Evolutionary conservation across 768 basidiomycete species (phyloP), one percentile per base, ranked within the genome.

Genomic region (Kwoniella botswanensis): DNA sequence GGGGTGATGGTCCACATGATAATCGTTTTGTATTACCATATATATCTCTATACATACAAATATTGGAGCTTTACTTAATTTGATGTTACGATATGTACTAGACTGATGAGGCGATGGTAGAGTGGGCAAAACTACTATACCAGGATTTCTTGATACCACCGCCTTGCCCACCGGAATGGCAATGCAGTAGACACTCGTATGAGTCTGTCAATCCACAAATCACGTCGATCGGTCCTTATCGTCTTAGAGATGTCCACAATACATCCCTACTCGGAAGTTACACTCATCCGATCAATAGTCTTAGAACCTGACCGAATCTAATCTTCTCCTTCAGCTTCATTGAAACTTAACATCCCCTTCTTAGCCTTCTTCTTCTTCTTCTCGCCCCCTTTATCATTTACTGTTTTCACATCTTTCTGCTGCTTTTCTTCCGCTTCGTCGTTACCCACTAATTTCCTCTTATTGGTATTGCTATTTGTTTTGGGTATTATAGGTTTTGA

Each of bases 271-370:
- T 35, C 35, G 35, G 35, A 35, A 35, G 35, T 35, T 35, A 35
- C 35, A 35, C 35, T 35, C 35, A 35, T 35, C 35, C 7, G 35
- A 35, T 35, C 35, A 22, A 68, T 21, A 50, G 7, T 46, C n/a
- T 26, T 46, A 35, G 35, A n/a, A 13, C 22, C 44, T 22, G n/a
- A 63, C 3, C 24, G 17, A 29, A 41, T 17, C 29, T 67, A 64
- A 5, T 55, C 46, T 44, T 81, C 82, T 55, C 82, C 83, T 43
- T 80, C 77, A 4, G 72, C 76, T 50, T 84, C 82, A 43, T 83
- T 76, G 57, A 85, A 85, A 66, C 83, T 84, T 68, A 85, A 67
- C 61, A 85, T 71, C 9, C 78, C 81, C 72, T 85, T 85, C 35
- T 79, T 79, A 63, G 75, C 78, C 68, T 80, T 79, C 71, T 84